A percentile compares a stretch with the other conserved stretches of the same genome.
Conservation (phyloP, 1,284 basidiomycete species). For the Volvariella surrecta region DNA sequence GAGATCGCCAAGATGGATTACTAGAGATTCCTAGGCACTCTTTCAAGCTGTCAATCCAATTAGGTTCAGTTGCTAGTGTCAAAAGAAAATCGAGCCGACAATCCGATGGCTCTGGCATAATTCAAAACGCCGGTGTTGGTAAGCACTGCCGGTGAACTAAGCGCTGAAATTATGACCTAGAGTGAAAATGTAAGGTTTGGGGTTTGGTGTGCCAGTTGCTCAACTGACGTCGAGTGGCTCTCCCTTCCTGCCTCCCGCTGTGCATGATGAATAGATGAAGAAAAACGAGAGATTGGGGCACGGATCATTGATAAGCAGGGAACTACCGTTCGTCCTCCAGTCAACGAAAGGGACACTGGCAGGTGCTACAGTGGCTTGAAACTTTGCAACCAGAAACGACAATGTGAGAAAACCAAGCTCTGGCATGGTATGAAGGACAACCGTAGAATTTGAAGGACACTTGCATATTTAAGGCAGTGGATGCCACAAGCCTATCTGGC, state of each 20-base stretch:
- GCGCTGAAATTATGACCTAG: slow-evolving; percentile 48
- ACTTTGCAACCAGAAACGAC: no score
- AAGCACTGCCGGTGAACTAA: slow-evolving; percentile 47
- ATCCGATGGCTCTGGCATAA: slow-evolving; percentile 52
- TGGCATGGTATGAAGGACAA: no score
- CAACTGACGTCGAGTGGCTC: slow-evolving; percentile 50
- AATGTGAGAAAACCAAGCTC: no score
- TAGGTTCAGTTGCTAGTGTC: not conserved
- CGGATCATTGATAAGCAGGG: slow-evolving; percentile 36
- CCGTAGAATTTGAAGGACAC: no score
- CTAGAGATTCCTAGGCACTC: slow-evolving; percentile 59
- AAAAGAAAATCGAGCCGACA: slow-evolving; percentile 27
- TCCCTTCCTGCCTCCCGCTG: slow-evolving; percentile 36
- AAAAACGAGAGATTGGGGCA: not conserved
- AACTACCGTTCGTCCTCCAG: slow-evolving; percentile 39
- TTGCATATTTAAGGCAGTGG: no score
- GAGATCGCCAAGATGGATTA: slow-evolving; percentile 50
- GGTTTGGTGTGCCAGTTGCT: not conserved
- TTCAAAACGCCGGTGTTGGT: slow-evolving; percentile 49
- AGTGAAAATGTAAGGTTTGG: not conserved
- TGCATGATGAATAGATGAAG: not conserved
- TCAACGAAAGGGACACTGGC: slow-evolving; percentile 29
- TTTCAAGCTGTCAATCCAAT: slow-evolving; percentile 34
- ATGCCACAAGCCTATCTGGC: no score
- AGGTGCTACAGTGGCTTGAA: no score